Base-by-base conservation (phyloP, 306 rosid species). In the Casuarina equisetifolia region DNA sequence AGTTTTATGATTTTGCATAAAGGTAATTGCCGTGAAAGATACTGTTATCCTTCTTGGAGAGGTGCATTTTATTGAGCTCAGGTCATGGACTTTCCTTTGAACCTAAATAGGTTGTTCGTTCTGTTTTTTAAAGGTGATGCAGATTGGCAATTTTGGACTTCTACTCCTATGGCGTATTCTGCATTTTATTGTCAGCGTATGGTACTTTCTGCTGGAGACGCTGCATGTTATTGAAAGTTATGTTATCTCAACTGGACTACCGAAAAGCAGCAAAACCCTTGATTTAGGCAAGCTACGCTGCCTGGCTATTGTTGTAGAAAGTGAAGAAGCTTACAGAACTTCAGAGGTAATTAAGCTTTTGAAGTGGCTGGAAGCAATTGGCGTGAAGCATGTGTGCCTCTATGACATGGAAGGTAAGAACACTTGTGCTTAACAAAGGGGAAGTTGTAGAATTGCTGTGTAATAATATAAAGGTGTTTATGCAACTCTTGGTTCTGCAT, bases 281-380 rank as follows among this genome's bases (percentile, higher is more conserved):
- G 69, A 69, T 72, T 11, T 61, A n/a, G 85, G 59, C 52, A 90
- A 82, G 66, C 75, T 92, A 64, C 81, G 2, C 77, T 80, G 80
- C 87, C 93, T 94, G 49, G 97, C 96, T 25, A 75, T 94, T 74
- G 98, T 88, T 72, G 79, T 94, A 59, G 98, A 91, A 81, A 92
- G 96, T 83, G 97, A 92, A 71, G 97, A 92, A 51, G 95, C 97
- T 45, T 79, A 61, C 78, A 80, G 90, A 61, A 90, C 80, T 66
- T 83, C 84, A 67, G 88, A 82, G 84, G 79, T 94, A 76, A 84
- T 82, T 83, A 76, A 83, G 77, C 95, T 94, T 79, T 73, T 94
- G 75, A 78, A 42, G 70, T 94, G 97, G 97, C 83, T 94, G 80
- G 83, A 81, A 72, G 77, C 86, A 12, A 25, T 90, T 72, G 97